Conservation (phyloP, 768 basidiomycete genomes). For the Russula ochroleuca region DNA sequence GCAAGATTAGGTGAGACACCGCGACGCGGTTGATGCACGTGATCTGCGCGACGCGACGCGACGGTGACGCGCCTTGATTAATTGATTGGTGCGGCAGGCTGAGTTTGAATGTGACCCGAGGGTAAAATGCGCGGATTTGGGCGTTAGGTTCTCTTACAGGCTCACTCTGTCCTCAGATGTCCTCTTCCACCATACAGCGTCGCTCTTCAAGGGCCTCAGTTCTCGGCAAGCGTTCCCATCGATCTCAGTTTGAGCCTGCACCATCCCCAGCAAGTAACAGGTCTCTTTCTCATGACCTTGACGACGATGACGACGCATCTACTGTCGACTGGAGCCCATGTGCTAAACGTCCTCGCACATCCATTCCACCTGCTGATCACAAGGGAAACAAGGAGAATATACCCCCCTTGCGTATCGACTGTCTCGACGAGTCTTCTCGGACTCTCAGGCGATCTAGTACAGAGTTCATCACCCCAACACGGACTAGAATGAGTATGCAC, state of each 20-base stretch:
- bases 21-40: constrained; percentile 18
- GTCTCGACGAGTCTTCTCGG: constrained; percentile 38
- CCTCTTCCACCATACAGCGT: constrained; percentile 22
- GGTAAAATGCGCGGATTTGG: constrained; percentile 26
- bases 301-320: constrained; percentile 24
- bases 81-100: constrained; percentile 29
- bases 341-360: constrained; percentile 58
- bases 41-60: constrained; percentile 30
- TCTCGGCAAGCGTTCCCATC: constrained; percentile 37
- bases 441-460: constrained; percentile 40
- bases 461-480: constrained; percentile 40
- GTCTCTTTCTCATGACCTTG: constrained; percentile 14
- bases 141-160: constrained; percentile 6
- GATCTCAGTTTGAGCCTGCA: constrained; percentile 31
- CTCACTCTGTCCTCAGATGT: constrained; percentile 19
- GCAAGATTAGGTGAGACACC: constrained; percentile 14
- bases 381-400: constrained; percentile 76
- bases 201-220: constrained; percentile 31
- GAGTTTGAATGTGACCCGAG: constrained; percentile 30
- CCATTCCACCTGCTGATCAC: constrained; percentile 43
- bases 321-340: constrained; percentile 63
- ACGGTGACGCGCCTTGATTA: constrained; percentile 18
- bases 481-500: constrained; percentile 44
- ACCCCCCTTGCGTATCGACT: constrained; percentile 51
- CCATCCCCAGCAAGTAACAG: constrained; percentile 35